These are phyloP conservation scores for Phytophthora citrophthora DNA, from an alignment of 352 stramenopile species.

Conservation along the genomic window DNA sequence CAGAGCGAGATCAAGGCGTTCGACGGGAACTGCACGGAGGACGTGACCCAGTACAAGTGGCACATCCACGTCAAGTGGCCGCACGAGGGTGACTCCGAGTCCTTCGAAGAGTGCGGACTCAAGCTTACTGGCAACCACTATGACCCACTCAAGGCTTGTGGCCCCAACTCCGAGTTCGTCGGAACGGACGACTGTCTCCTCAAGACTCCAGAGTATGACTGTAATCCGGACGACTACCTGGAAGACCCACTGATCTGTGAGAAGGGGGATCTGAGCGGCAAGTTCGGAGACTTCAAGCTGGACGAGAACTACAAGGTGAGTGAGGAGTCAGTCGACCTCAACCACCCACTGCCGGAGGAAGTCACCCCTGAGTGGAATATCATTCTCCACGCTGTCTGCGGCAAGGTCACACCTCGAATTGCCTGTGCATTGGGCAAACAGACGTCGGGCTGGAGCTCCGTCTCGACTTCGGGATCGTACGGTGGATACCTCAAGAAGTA, in stretches of 20 bases:
- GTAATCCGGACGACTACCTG: conserved; percentile 45
- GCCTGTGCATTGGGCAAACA: conserved; percentile 48
- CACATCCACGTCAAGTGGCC: conserved; percentile 66
- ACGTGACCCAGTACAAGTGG: conserved; percentile 54
- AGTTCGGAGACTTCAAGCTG: conserved; percentile 47
- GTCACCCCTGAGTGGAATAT: conserved; percentile 54
- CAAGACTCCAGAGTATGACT: conserved; percentile 49
- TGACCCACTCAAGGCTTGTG: conserved; percentile 59
- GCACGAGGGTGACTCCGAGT: conserved; percentile 35
- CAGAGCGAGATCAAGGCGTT: conserved; percentile 33
- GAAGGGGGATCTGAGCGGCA: conserved; percentile 64
- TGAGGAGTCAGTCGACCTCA: conserved; percentile 28
- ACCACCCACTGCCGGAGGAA: conserved; percentile 45
- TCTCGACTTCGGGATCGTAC: conserved; percentile 12
- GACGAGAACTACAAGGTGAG: conserved; percentile 32
- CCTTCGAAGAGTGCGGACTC: conserved; percentile 49
- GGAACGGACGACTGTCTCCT: conserved; percentile 43
- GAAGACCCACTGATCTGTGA: conserved; percentile 51
- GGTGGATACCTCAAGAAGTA: conserved; percentile 1
- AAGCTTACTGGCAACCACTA: conserved; percentile 58
- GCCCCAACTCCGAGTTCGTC: conserved; percentile 56
- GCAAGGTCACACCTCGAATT: conserved; percentile 44
- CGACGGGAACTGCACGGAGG: conserved; percentile 49
- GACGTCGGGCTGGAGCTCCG: conserved; percentile 10
- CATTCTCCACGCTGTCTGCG: conserved; percentile 55